Evolutionary conservation across 1,139 yeast genomes (phyloP).

Genomic region (Hemisphaericaspora xylofermentans): DNA sequence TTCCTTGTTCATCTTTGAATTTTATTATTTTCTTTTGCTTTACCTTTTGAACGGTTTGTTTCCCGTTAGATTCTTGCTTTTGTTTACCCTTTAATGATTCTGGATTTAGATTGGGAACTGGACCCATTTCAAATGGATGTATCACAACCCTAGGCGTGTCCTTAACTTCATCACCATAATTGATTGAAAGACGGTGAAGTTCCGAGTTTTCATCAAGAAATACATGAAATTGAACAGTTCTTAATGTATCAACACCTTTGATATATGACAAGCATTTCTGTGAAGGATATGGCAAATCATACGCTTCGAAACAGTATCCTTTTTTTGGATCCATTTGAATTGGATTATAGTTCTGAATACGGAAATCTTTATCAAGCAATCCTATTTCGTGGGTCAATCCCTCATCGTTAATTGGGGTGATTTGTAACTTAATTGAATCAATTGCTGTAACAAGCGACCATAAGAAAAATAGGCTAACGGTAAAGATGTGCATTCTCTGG

Average conservation of each 20-base stretch:
- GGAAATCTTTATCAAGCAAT: slow-evolving; percentile 13
- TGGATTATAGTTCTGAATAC: background rate
- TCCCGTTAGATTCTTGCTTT: slow-evolving; percentile 8
- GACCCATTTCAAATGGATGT: slow-evolving; percentile 15
- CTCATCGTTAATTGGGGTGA: slow-evolving; percentile 14
- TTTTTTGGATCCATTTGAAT: background rate
- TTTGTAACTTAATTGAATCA: slow-evolving; percentile 13
- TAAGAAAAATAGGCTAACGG: too few relatives aligned
- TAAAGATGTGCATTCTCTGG: too few relatives aligned
- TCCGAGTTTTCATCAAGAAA: slow-evolving; percentile 15
- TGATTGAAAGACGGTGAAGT: slow-evolving; percentile 16
- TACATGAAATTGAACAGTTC: slow-evolving; percentile 16
- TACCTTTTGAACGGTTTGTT: slow-evolving; percentile 10
- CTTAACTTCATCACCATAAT: slow-evolving; percentile 10
- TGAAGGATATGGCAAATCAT: slow-evolving; percentile 24
- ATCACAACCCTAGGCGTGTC: slow-evolving; percentile 11
- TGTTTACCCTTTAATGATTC: slow-evolving; percentile 14
- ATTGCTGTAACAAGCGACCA: slow-evolving; percentile 6
- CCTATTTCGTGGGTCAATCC: slow-evolving; percentile 16
- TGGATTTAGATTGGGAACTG: slow-evolving; percentile 31
- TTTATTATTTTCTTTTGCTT: slow-evolving; percentile 13
- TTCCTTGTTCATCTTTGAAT: slow-evolving; percentile 24
- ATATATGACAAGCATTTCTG: slow-evolving; percentile 33
- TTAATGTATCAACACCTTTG: slow-evolving; percentile 9
- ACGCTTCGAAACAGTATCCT: slow-evolving; percentile 33